Conservation (phyloP, 306 rosid species). For the Gillenia trifoliata region DNA sequence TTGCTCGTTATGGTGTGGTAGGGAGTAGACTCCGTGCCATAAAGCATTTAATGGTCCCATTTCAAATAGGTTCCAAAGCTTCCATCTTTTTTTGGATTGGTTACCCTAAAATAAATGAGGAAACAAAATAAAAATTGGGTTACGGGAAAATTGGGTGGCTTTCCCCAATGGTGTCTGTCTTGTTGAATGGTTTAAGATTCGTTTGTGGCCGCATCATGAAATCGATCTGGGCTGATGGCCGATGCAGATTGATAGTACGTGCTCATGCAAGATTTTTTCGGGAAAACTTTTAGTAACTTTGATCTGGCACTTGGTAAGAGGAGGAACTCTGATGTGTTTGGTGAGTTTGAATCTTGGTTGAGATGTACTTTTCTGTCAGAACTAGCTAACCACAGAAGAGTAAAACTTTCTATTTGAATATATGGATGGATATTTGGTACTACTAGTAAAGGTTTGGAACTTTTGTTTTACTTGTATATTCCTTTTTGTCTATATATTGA, state of each 20-base stretch:
- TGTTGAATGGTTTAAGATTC: no score
- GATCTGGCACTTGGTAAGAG: background rate
- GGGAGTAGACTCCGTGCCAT: background rate
- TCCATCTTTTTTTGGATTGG: background rate
- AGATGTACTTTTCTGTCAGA: background rate
- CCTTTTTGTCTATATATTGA: background rate
- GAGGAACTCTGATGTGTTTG: background rate
- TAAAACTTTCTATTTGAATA: background rate
- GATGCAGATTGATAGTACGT: no score
- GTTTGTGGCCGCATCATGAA: no score
- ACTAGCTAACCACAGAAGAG: background rate
- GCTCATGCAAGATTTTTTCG: no score
- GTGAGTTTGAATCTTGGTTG: background rate
- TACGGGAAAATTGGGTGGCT: no score
- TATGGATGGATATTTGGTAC: background rate
- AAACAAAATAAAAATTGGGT: background rate
- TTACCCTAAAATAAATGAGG: background rate
- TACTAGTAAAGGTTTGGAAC: background rate
- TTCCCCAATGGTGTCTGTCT: no score
- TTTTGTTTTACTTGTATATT: background rate
- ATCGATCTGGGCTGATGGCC: no score
- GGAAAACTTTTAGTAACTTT: background rate
- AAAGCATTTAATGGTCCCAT: background rate
- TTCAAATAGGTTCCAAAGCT: background rate
- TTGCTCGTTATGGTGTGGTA: background rate